Percentiles rank a stretch among this genome's conserved stretches.
Conservation (phyloP, 2,329 filamentous ascomycete genomes). For the Madurella mycetomatis region DNA sequence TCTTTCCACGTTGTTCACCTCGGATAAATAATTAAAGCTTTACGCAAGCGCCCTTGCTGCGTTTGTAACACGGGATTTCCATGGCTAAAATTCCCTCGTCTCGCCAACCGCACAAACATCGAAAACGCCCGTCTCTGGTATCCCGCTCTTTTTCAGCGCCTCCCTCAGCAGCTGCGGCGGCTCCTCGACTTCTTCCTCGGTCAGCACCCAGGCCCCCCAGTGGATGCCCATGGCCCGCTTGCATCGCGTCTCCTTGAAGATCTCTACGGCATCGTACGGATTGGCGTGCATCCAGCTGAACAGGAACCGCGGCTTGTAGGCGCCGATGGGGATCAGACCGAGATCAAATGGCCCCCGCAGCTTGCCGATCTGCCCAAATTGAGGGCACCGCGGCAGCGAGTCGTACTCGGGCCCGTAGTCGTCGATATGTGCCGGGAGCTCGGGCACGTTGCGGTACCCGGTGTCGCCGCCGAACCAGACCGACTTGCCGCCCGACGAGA, state of each 20-base stretch:
- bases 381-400: constrained; percentile 69
- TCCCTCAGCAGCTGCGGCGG: constrained; percentile 69
- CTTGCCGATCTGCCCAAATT: constrained; percentile 78
- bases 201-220: constrained; percentile 88
- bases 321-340: constrained; percentile 88
- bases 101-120: constrained; percentile 83
- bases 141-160: constrained; percentile 62
- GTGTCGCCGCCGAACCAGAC: constrained; percentile 90
- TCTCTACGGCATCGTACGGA: constrained; percentile 82
- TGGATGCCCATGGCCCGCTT: constrained; percentile 78
- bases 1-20: too few species aligned
- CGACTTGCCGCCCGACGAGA: constrained; percentile 68
- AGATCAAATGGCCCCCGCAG: constrained; percentile 83
- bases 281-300: constrained; percentile 83
- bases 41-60: too few species aligned
- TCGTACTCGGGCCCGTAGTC: constrained; percentile 67
- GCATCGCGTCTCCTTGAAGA: constrained; percentile 81
- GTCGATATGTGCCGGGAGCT: constrained; percentile 55
- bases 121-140: constrained; percentile 70
- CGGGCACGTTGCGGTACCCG: constrained; percentile 76
- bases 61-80: not conserved
- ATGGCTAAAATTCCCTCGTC: constrained; percentile 64
- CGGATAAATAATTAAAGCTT: too few species aligned
- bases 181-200: constrained; percentile 78
- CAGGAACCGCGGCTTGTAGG: constrained; percentile 68